Conservation (phyloP, 2,329 filamentous ascomycete genomes). For the Diplodia scrobiculata region DNA sequence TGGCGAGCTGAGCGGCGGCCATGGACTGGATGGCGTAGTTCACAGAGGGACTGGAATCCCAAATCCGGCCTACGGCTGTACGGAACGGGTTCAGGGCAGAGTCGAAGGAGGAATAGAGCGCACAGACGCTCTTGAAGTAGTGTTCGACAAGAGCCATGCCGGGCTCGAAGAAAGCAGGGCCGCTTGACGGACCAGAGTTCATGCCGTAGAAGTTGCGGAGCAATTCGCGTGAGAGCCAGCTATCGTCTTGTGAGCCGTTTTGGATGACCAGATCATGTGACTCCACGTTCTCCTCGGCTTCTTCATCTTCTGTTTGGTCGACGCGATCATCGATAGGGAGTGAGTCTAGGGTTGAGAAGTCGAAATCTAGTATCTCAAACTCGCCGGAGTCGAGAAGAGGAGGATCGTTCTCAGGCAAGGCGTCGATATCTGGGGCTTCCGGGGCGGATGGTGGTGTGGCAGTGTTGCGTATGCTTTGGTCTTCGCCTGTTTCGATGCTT, state of each 20-base stretch:
- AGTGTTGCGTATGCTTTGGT: background rate
- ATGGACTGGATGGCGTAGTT: constrained; percentile 66
- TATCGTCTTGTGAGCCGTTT: background rate
- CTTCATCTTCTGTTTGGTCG: background rate
- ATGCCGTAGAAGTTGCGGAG: constrained; percentile 11
- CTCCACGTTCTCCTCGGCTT: constrained; percentile 7
- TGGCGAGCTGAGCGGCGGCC: constrained; percentile 63
- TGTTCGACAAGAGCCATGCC: constrained; percentile 63
- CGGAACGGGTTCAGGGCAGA: constrained; percentile 64
- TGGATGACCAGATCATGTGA: constrained; percentile 11
- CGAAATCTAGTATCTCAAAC: constrained; percentile 5
- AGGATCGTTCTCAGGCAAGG: background rate
- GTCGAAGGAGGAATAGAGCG: constrained; percentile 66
- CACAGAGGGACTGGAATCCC: constrained; percentile 61
- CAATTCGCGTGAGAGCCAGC: constrained; percentile 11
- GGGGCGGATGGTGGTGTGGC: background rate
- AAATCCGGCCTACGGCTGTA: constrained; percentile 59
- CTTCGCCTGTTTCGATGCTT: constrained; percentile 4
- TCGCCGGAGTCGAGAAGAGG: constrained; percentile 1
- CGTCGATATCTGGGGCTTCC: background rate
- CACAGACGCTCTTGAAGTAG: constrained; percentile 65
- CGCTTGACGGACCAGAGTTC: background rate
- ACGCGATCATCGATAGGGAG: background rate
- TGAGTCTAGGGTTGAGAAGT: background rate
- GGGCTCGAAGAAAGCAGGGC: constrained; percentile 45